Percentiles rank a stretch among this genome's conserved stretches.
Evolutionary conservation across 2,329 filamentous ascomycete genomes (phyloP).

Genomic region (Sporothrix luriei): DNA sequence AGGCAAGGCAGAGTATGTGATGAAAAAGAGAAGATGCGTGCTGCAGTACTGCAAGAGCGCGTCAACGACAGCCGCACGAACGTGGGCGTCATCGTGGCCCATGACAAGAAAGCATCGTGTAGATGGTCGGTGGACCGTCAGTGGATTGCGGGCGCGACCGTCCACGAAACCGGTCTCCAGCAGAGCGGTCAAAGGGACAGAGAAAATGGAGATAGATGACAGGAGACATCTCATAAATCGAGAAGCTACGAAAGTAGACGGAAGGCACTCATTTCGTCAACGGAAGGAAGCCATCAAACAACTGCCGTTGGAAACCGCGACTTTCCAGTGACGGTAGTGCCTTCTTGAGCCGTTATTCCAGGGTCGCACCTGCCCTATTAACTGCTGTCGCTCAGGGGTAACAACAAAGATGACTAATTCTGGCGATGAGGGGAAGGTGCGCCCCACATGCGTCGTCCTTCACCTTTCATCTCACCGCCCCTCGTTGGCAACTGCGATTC

Average conservation of each 20-base stretch:
- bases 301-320: slow-evolving; percentile 15
- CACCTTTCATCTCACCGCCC: slow-evolving; percentile 2
- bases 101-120: not conserved
- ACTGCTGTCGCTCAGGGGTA: slow-evolving; percentile 8
- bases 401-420: slow-evolving; percentile 16
- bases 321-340: not conserved
- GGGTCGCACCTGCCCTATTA: not conserved
- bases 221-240: slow-evolving; percentile 7
- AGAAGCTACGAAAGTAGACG: not conserved
- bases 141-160: not conserved
- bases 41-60: not conserved
- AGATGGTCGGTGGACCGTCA: not conserved
- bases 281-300: slow-evolving; percentile 1
- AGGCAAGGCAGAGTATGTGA: not conserved
- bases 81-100: not conserved
- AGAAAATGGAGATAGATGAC: not conserved
- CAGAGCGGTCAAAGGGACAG: too few species aligned
- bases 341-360: not conserved
- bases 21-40: not conserved
- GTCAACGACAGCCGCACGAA: not conserved
- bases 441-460: not conserved
- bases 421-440: not conserved
- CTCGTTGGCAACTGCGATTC: slow-evolving; percentile 1
- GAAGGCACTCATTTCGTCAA: too few species aligned
- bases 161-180: not conserved